Conservation (phyloP, 202 grass and related monocot species). For the Schoenoplectus triqueter region DNA sequence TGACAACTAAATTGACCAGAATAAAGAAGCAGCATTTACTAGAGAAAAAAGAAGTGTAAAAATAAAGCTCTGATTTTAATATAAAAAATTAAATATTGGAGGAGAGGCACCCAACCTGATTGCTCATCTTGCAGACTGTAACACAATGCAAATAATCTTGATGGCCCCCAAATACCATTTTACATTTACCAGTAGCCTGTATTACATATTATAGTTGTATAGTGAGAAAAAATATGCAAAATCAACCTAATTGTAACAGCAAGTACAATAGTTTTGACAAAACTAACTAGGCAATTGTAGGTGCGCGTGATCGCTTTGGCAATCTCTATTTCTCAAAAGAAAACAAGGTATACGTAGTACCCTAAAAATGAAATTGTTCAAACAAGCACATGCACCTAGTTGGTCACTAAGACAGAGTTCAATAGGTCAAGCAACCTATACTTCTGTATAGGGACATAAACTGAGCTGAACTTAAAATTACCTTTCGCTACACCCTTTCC, state of each 20-base stretch:
- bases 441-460: no score
- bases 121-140: slow-evolving; percentile 59
- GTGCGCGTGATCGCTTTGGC: background rate
- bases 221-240: background rate
- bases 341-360: no score
- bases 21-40: background rate
- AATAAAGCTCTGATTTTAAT: slow-evolving; percentile 12
- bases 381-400: no score
- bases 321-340: no score
- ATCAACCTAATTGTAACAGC: background rate
- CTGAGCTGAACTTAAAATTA: no score
- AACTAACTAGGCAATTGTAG: background rate
- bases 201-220: slow-evolving; percentile 17
- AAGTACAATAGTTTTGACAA: background rate
- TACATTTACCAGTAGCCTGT: slow-evolving; percentile 83
- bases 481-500: no score
- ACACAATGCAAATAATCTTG: slow-evolving; percentile 82
- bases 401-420: no score
- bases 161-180: slow-evolving; percentile 83
- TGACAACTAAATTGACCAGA: background rate
- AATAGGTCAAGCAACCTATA: no score
- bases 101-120: slow-evolving; percentile 60
- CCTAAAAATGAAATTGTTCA: no score
- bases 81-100: slow-evolving; percentile 24
- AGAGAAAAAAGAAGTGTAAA: background rate